A percentile compares a stretch with the other conserved stretches of the same genome.
phyloP scores from a whole-genome alignment of 192 early-diverging fungal species.

The Linderina pennispora region DNA sequence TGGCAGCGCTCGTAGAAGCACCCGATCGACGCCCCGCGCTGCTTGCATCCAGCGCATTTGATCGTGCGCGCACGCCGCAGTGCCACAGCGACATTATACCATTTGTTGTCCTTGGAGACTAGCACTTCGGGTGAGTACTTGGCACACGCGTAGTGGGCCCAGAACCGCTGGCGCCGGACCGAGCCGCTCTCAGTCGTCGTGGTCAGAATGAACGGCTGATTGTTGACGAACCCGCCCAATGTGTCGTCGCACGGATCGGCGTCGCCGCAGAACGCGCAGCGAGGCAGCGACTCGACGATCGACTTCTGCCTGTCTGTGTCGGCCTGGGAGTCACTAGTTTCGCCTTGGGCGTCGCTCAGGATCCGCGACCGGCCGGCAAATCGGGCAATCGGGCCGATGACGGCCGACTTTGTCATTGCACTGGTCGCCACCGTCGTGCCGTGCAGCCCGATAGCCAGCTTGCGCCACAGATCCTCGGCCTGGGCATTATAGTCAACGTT shows the following conservation, averaged over 20 bases:
- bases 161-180: slow-evolving; percentile 55
- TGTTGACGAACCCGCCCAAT: slow-evolving; percentile 21
- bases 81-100: slow-evolving; percentile 83
- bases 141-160: slow-evolving; percentile 84
- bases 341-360: background rate
- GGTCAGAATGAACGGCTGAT: slow-evolving; percentile 52
- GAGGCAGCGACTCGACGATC: background rate
- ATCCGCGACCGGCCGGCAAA: slow-evolving; percentile 8
- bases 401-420: slow-evolving; percentile 6
- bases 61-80: slow-evolving; percentile 65
- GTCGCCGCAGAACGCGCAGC: slow-evolving; percentile 53
- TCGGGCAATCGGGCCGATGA: slow-evolving; percentile 9
- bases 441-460: slow-evolving; percentile 35
- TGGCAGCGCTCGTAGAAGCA: slow-evolving; percentile 83
- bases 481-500: slow-evolving; percentile 8
- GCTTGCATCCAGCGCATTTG: slow-evolving; percentile 68
- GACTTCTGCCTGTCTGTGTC: background rate
- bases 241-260: slow-evolving; percentile 22
- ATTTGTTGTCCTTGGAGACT: slow-evolving; percentile 55
- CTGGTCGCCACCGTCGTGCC: slow-evolving; percentile 28
- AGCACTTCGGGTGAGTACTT: slow-evolving; percentile 81
- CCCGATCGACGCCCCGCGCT: slow-evolving; percentile 78
- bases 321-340: background rate
- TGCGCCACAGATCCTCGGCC: slow-evolving; percentile 11
- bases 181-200: slow-evolving; percentile 49